Conservation (phyloP, 371 early-diverging fungal genomes). For the Zancudomyces culisetae region DNA sequence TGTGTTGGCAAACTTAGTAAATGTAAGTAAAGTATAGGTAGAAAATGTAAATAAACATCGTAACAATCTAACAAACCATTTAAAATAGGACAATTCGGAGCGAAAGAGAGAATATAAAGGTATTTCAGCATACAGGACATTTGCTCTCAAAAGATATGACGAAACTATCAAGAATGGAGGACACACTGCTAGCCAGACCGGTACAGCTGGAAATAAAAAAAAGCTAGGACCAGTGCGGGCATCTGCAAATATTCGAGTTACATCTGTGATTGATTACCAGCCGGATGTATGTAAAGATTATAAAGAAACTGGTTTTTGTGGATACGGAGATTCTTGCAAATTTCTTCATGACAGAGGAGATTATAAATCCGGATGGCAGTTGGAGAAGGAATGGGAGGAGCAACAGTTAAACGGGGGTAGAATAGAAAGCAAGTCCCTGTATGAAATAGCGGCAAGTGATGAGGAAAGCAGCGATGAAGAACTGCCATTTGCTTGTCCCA, state of each 20-base stretch:
- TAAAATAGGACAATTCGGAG: not conserved
- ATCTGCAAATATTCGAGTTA: slow-evolving; percentile 65
- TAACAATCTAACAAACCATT: not conserved
- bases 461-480: slow-evolving; percentile 37
- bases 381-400: slow-evolving; percentile 89
- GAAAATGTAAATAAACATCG: not conserved
- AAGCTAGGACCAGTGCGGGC: slow-evolving; percentile 74
- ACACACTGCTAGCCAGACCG: slow-evolving; percentile 10
- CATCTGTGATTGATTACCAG: slow-evolving; percentile 82
- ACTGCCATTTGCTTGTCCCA: slow-evolving; percentile 82
- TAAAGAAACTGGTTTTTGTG: slow-evolving; percentile 87
- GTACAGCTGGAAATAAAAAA: slow-evolving; percentile 29
- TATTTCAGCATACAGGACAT: slow-evolving; percentile 34
- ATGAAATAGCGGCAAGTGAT: slow-evolving; percentile 29
- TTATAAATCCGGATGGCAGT: slow-evolving; percentile 89
- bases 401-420: slow-evolving; percentile 40
- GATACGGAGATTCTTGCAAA: slow-evolving; percentile 91
- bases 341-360: slow-evolving; percentile 95
- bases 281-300: slow-evolving; percentile 98
- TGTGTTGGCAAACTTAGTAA: not conserved
- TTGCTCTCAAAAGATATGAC: slow-evolving; percentile 34
- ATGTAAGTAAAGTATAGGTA: not conserved
- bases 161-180: slow-evolving; percentile 13
- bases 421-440: slow-evolving; percentile 22
- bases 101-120: slow-evolving; percentile 9